phyloP scores from a whole-genome alignment of 1,139 yeast species.

The Suhomyces kunorum region DNA sequence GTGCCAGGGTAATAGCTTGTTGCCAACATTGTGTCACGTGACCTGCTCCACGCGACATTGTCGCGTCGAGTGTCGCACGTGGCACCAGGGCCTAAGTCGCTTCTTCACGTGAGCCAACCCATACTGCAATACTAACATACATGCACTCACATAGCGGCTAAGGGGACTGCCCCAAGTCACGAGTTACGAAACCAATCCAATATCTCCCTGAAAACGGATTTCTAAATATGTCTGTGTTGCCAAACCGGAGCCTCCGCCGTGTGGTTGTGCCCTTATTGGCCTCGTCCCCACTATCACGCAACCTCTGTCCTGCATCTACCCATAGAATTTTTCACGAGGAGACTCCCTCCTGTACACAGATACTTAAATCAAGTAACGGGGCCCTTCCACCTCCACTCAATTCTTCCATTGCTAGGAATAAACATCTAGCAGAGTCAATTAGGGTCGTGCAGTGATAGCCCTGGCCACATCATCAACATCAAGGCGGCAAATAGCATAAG shows the following conservation, averaged over 20 bases:
- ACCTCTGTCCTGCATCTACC: background rate
- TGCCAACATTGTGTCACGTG: too few relatives aligned
- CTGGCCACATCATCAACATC: background rate
- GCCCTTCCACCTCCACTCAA: background rate
- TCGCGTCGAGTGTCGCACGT: too few relatives aligned
- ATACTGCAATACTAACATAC: too few relatives aligned
- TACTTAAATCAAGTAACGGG: background rate
- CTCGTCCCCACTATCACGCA: constrained; percentile 2
- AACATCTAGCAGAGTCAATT: background rate
- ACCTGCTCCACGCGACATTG: too few relatives aligned
- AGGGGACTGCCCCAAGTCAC: too few relatives aligned
- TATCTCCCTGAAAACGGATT: background rate
- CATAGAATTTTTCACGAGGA: constrained; percentile 1
- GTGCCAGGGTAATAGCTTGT: too few relatives aligned
- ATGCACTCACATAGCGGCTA: too few relatives aligned
- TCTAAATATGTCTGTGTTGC: background rate
- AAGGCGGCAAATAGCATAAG: background rate
- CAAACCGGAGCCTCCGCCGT: background rate
- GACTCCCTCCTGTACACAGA: constrained; percentile 3
- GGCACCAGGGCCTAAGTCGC: too few relatives aligned
- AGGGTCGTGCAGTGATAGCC: background rate
- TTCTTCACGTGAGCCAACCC: too few relatives aligned
- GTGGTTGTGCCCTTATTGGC: background rate
- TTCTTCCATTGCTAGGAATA: background rate
- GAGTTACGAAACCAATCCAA: background rate